phyloP scores from a whole-genome alignment of 2,329 filamentous ascomycete species.

The Botrytis fabae region DNA sequence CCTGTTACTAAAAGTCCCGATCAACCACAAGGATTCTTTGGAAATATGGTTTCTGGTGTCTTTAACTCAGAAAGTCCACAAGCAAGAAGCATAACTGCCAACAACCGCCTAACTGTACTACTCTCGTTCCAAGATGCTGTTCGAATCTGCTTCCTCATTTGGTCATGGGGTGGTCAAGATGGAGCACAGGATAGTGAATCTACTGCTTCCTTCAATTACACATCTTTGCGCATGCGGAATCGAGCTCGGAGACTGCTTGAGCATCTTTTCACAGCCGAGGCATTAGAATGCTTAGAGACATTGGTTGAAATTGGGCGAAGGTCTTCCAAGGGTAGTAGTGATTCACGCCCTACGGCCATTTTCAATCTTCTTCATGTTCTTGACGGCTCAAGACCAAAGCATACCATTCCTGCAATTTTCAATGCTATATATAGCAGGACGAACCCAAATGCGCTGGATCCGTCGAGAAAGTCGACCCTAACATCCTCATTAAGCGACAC shows the following conservation, averaged over 20 bases:
- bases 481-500: constrained; percentile 81
- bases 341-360: constrained; percentile 61
- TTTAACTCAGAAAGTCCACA: constrained; percentile 78
- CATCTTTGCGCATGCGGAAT: constrained; percentile 87
- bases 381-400: constrained; percentile 85
- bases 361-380: constrained; percentile 88
- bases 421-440: constrained; percentile 95
- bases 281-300: constrained; percentile 90
- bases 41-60: constrained; percentile 89
- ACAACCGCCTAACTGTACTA: constrained; percentile 87
- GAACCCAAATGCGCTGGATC: constrained; percentile 77
- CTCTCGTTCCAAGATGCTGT: constrained; percentile 97
- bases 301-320: constrained; percentile 80
- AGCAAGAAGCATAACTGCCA: constrained; percentile 81
- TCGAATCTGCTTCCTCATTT: constrained; percentile 87
- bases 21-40: constrained; percentile 83
- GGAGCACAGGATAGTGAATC: constrained; percentile 64
- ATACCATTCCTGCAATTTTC: constrained; percentile 90
- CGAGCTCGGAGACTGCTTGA: constrained; percentile 84
- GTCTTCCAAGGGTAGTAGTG: constrained; percentile 49
- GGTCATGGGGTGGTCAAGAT: constrained; percentile 84
- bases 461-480: constrained; percentile 79
- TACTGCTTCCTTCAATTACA: constrained; percentile 83
- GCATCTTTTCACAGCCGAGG: constrained; percentile 89
- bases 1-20: constrained; percentile 75